Conservation (phyloP, 768 basidiomycete genomes). For the Porphyrellus cyaneotinctus region DNA sequence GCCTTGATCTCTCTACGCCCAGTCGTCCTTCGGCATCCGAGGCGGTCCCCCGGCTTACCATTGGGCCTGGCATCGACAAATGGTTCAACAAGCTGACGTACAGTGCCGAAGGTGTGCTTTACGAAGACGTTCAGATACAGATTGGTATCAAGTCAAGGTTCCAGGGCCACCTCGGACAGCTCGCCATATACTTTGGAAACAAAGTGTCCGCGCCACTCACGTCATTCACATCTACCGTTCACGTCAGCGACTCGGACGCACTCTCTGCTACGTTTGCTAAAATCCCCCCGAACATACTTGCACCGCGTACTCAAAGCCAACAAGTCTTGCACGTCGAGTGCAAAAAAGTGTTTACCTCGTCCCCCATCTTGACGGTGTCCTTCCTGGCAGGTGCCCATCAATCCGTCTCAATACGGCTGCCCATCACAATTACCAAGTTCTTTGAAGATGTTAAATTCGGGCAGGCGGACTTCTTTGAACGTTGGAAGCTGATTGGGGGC, state of each 20-base stretch:
- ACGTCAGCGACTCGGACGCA: slow-evolving; percentile 68
- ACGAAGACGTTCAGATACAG: slow-evolving; percentile 94
- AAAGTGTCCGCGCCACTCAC: slow-evolving; percentile 87
- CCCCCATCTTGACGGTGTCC: slow-evolving; percentile 81
- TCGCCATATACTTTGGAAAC: slow-evolving; percentile 95
- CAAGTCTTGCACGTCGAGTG: slow-evolving; percentile 94
- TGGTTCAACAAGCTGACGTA: slow-evolving; percentile 87
- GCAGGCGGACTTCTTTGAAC: slow-evolving; percentile 87
- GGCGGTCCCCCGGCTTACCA: slow-evolving; percentile 51
- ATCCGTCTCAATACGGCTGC: slow-evolving; percentile 76
- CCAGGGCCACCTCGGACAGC: slow-evolving; percentile 89
- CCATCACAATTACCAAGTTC: slow-evolving; percentile 87
- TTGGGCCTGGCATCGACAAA: slow-evolving; percentile 72
- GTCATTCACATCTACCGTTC: slow-evolving; percentile 82
- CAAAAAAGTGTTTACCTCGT: slow-evolving; percentile 73
- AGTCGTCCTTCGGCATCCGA: slow-evolving; percentile 16
- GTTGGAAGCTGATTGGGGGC: slow-evolving; percentile 97
- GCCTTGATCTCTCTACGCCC: slow-evolving; percentile 63
- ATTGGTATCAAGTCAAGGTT: slow-evolving; percentile 96
- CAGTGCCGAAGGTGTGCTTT: slow-evolving; percentile 81
- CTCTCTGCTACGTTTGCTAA: slow-evolving; percentile 84
- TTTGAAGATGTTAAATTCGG: slow-evolving; percentile 88
- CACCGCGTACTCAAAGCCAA: slow-evolving; percentile 83
- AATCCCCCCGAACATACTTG: slow-evolving; percentile 80
- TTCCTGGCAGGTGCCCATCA: slow-evolving; percentile 93